Percentiles rank a stretch among this genome's conserved stretches.
Conservation (phyloP, 2,329 filamentous ascomycete genomes). For the Penicillium digitatum region DNA sequence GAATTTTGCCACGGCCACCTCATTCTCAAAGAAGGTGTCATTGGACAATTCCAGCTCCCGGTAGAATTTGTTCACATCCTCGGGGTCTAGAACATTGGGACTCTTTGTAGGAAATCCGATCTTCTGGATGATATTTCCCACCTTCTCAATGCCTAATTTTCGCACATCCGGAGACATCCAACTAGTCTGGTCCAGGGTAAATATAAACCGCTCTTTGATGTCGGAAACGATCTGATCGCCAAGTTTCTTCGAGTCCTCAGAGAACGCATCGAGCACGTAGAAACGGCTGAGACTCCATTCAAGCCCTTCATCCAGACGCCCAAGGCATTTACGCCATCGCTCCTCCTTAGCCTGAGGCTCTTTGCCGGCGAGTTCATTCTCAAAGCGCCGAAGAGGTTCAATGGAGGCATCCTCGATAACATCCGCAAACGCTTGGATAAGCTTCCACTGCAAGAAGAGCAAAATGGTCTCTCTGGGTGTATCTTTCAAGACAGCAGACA, state of each 20-base stretch:
- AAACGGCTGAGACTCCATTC: constrained; percentile 68
- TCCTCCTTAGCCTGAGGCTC: constrained; percentile 61
- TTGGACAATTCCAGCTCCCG: constrained; percentile 49
- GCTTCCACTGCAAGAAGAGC: constrained; percentile 63
- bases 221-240: constrained; percentile 67
- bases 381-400: constrained; percentile 57
- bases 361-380: constrained; percentile 59
- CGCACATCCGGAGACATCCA: constrained; percentile 65
- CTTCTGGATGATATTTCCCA: constrained; percentile 64
- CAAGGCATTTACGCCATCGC: constrained; percentile 63
- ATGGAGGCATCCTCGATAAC: constrained; percentile 58
- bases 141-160: constrained; percentile 59
- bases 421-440: constrained; percentile 52
- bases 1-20: constrained; percentile 50
- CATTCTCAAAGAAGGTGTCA: constrained; percentile 56
- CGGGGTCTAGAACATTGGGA: constrained; percentile 59
- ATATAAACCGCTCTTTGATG: constrained; percentile 63
- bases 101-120: constrained; percentile 63
- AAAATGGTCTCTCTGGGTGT: constrained; percentile 56
- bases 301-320: constrained; percentile 54
- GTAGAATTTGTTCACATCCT: constrained; percentile 57
- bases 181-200: constrained; percentile 54
- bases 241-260: constrained; percentile 61
- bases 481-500: constrained; percentile 54
- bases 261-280: constrained; percentile 66